Conservation (phyloP, 805 yeast species). For the Cyberlindnera xylosilytica region DNA sequence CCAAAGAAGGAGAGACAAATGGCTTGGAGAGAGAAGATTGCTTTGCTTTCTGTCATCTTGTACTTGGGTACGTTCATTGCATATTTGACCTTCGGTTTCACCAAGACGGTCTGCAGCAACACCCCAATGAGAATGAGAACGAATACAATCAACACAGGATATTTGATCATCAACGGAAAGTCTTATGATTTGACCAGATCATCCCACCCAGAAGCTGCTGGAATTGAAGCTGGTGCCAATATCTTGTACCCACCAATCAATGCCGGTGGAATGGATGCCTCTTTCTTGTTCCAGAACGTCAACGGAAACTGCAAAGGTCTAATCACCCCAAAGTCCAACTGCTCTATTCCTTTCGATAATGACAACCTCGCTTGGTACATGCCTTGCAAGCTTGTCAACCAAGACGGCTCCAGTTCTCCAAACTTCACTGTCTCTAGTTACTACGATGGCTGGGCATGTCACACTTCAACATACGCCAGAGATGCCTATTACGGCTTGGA, state of each 20-base stretch:
- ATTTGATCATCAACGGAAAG: slow-evolving; percentile 76
- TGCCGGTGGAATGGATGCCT: slow-evolving; percentile 86
- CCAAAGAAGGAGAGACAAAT: slow-evolving; percentile 75
- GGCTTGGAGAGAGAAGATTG: slow-evolving; percentile 98
- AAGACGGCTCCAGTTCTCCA: slow-evolving; percentile 69
- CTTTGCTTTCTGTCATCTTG: slow-evolving; percentile 70
- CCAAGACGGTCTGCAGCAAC: slow-evolving; percentile 70
- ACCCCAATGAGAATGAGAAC: slow-evolving; percentile 48
- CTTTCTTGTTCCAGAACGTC: slow-evolving; percentile 85
- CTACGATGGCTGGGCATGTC: slow-evolving; percentile 90
- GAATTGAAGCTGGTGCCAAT: slow-evolving; percentile 67
- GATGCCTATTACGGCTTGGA: slow-evolving; percentile 57
- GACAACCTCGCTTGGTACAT: slow-evolving; percentile 88
- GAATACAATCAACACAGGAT: slow-evolving; percentile 56
- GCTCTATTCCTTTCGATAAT: slow-evolving; percentile 66
- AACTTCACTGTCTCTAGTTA: slow-evolving; percentile 55
- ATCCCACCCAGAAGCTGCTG: slow-evolving; percentile 79
- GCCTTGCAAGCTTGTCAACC: slow-evolving; percentile 76
- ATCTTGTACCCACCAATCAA: slow-evolving; percentile 78
- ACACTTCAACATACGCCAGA: slow-evolving; percentile 71
- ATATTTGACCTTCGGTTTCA: slow-evolving; percentile 85
- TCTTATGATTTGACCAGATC: slow-evolving; percentile 71
- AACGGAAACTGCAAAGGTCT: slow-evolving; percentile 85
- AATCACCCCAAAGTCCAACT: slow-evolving; percentile 64
- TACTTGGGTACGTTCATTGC: slow-evolving; percentile 77